These are phyloP conservation scores for Larix kaempferi DNA, from an alignment of 75 land plant genomes.

Conservation along the genomic window DNA sequence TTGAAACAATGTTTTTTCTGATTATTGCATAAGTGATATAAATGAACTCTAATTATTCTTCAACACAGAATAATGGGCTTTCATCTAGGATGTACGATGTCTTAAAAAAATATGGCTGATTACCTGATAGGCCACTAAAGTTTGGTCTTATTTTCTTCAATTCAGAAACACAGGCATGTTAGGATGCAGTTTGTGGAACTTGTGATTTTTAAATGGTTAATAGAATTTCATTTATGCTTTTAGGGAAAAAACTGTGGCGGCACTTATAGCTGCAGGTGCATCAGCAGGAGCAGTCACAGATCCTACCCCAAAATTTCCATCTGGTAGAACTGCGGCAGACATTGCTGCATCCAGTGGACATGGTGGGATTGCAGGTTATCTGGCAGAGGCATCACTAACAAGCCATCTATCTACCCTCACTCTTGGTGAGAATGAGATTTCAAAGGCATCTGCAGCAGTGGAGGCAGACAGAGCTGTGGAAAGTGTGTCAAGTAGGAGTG, in stretches of 20 bases:
- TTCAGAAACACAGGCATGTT: slow-evolving; percentile 4
- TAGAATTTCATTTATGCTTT: background rate
- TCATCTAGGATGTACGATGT: background rate
- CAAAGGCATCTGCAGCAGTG: slow-evolving; percentile 48
- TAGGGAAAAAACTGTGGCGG: slow-evolving; percentile 85
- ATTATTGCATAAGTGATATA: background rate
- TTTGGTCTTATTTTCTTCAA: background rate
- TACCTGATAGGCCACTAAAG: background rate
- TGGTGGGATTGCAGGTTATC: slow-evolving; percentile 86
- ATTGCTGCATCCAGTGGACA: slow-evolving; percentile 74
- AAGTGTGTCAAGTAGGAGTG: slow-evolving; percentile 39
- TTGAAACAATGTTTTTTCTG: background rate
- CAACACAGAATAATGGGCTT: background rate
- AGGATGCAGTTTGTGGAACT: background rate
- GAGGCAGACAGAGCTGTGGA: slow-evolving; percentile 72
- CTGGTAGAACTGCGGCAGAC: slow-evolving; percentile 78
- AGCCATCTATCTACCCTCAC: slow-evolving; percentile 74
- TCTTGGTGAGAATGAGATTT: slow-evolving; percentile 53
- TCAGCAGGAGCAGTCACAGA: slow-evolving; percentile 89
- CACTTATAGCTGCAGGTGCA: slow-evolving; percentile 82
- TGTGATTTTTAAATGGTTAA: background rate
- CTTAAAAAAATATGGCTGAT: background rate
- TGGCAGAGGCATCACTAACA: slow-evolving; percentile 78
- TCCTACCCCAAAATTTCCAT: slow-evolving; percentile 66
- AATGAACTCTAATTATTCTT: background rate